phyloP scores from a whole-genome alignment of 1,139 yeast species.

The Nakaseomyces glabratus region DNA sequence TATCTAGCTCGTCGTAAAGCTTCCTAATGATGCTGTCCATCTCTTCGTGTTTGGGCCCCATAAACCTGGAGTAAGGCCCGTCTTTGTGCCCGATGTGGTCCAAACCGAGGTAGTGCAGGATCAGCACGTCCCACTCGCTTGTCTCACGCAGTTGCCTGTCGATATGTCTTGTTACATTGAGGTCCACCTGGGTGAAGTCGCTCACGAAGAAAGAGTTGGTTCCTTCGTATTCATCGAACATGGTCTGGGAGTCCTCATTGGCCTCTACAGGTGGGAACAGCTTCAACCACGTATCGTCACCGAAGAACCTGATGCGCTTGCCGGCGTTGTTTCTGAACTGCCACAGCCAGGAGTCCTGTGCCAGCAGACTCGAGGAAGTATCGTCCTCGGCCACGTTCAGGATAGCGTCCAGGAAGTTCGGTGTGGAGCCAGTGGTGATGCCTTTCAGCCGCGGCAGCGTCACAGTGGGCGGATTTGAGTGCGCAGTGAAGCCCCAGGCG shows the following conservation, averaged over 20 bases:
- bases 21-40: conserved; percentile 62
- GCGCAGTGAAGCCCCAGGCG: conserved; percentile 85
- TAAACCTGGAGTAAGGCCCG: conserved; percentile 72
- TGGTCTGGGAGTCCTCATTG: conserved; percentile 23
- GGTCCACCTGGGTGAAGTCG: conserved; percentile 88
- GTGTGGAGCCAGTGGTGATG: conserved; percentile 73
- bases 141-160: conserved; percentile 21
- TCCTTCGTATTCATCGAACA: conserved; percentile 65
- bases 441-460: conserved; percentile 74
- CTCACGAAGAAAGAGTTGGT: conserved; percentile 91
- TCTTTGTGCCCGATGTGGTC: conserved; percentile 98
- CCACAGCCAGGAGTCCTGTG: conserved; percentile 79
- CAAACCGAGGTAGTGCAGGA: conserved; percentile 83
- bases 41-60: conserved; percentile 74
- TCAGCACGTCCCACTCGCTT: conserved; percentile 73
- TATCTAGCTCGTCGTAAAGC: conserved; percentile 41
- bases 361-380: conserved; percentile 59
- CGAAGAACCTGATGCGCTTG: conserved; percentile 68
- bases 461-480: conserved; percentile 80
- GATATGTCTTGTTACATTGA: conserved; percentile 84
- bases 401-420: conserved; percentile 76
- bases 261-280: conserved; percentile 51
- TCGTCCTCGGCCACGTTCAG: conserved; percentile 91
- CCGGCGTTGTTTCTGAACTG: conserved; percentile 43
- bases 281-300: conserved; percentile 97